Evolutionary conservation across 1,284 basidiomycete species (phyloP).

Genomic region (Meripilus lineatus): DNA sequence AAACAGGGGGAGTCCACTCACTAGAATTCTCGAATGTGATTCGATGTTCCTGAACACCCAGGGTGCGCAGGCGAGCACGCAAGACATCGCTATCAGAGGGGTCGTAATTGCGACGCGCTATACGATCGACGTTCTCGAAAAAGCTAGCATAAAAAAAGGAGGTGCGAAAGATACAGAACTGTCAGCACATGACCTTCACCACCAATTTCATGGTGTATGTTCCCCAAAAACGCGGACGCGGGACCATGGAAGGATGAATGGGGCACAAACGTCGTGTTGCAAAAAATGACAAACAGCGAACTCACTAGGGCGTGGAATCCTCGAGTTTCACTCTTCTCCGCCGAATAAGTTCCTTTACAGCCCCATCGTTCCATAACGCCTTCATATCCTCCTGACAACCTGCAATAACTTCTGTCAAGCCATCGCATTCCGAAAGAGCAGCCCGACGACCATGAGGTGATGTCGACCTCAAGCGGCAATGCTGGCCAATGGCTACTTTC

Average conservation of each 20-base stretch:
- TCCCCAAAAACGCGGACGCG: no score
- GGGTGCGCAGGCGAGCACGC: slow-evolving; percentile 53
- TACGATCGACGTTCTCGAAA: slow-evolving; percentile 59
- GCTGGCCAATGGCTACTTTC: slow-evolving; percentile 12
- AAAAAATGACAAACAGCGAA: slow-evolving; percentile 14
- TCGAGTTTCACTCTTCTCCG: slow-evolving; percentile 49
- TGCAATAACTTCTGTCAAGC: slow-evolving; percentile 50
- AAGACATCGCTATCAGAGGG: slow-evolving; percentile 71
- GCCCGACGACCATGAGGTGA: slow-evolving; percentile 8
- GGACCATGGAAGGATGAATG: not conserved
- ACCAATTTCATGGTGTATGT: no score
- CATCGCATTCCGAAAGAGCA: slow-evolving; percentile 36
- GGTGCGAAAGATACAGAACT: no score
- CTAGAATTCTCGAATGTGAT: slow-evolving; percentile 27
- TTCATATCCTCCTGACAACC: slow-evolving; percentile 61
- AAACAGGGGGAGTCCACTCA: slow-evolving; percentile 8
- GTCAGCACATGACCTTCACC: no score
- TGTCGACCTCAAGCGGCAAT: not conserved
- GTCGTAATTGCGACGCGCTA: slow-evolving; percentile 52
- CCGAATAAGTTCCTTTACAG: slow-evolving; percentile 50
- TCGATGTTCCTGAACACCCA: slow-evolving; percentile 35
- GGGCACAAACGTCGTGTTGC: not conserved
- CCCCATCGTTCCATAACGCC: slow-evolving; percentile 56
- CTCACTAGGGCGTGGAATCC: slow-evolving; percentile 69
- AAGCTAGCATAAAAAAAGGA: slow-evolving; percentile 29